phyloP scores from a whole-genome alignment of 2,329 filamentous ascomycete species.

The Cladorrhinum sp. region DNA sequence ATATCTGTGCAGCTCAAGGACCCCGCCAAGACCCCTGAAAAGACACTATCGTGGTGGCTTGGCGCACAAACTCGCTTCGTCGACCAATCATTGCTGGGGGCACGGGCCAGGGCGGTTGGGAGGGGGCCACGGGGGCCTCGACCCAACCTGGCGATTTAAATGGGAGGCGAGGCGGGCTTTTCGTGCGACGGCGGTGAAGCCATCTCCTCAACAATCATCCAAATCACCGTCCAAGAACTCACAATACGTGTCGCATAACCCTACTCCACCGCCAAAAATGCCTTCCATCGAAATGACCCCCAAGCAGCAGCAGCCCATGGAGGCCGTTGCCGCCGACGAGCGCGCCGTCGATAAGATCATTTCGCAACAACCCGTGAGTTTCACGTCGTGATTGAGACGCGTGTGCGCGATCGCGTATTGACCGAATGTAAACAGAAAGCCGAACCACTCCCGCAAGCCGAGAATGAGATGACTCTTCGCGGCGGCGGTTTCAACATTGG shows the following conservation, averaged over 20 bases:
- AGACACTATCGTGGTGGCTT: background rate
- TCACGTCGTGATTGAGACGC: background rate
- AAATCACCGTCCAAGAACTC: no score
- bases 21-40: background rate
- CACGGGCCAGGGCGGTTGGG: background rate
- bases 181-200: background rate
- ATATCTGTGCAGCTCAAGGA: background rate
- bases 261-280: constrained; percentile 5
- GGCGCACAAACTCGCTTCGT: background rate
- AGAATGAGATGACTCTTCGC: constrained; percentile 19
- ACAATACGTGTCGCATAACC: background rate
- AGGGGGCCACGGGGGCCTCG: constrained; percentile 1
- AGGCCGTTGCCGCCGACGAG: constrained; percentile 14
- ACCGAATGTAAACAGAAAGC: constrained; percentile 4
- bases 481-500: constrained; percentile 25
- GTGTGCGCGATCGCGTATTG: background rate
- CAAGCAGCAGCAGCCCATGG: constrained; percentile 24
- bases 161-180: background rate
- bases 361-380: constrained; percentile 21
- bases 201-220: background rate
- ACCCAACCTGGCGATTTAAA: background rate
- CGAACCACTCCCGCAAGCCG: constrained; percentile 19
- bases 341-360: constrained; percentile 9
- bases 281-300: constrained; percentile 19
- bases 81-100: background rate